Base-by-base conservation (phyloP, 768 basidiomycete genomes). In the Plicaturopsis crispa region DNA sequence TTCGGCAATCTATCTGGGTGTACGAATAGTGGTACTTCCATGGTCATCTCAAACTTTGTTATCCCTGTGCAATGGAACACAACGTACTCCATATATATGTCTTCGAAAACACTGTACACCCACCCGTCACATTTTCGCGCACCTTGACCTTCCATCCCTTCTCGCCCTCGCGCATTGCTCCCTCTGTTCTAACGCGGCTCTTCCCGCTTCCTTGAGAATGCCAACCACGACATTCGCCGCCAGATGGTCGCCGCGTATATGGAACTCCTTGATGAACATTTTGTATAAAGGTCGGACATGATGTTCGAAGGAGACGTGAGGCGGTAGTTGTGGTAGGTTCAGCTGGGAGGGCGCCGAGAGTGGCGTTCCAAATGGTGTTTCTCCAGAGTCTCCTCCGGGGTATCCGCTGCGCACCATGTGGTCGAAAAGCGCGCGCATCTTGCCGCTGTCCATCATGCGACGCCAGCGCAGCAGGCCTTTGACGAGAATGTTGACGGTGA, bases 201-300 rank as follows among this genome's bases (percentile, higher is more conserved):
- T n/a, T n/a, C n/a, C n/a, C n/a, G n/a, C n/a, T n/a, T n/a, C n/a
- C n/a, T 70, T 75, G 49, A 84, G 47, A 41, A 83, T 76, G 16
- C 66, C 72, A 17, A 79, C 47, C 16, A 83, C 67, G 31, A 45
- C 64, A 50, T 66, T 61, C 18, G 77, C 80, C 28, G 75, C 76
- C 8, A 53, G 54, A 5, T 51, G 44, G 52, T 89, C 84, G 16
- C 68, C 68, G 20, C 75, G 59, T 30, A 63, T 36, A 52, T 74
- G 69, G 45, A 87, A 70, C 11, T 75, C 77, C 48, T 70, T 76
- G 49, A 83, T 73, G 56, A 88, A 78, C 74, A 78, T 78, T 62
- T 69, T 80, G 55, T 80, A 80, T 56, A 88, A 50, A 30, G 85
- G 85, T 41, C 65, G 61, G n/a, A 76, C 66, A 51, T 86, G 81